phyloP scores from a whole-genome alignment of 768 basidiomycete genomes.

The Scleroderma citrinum region DNA sequence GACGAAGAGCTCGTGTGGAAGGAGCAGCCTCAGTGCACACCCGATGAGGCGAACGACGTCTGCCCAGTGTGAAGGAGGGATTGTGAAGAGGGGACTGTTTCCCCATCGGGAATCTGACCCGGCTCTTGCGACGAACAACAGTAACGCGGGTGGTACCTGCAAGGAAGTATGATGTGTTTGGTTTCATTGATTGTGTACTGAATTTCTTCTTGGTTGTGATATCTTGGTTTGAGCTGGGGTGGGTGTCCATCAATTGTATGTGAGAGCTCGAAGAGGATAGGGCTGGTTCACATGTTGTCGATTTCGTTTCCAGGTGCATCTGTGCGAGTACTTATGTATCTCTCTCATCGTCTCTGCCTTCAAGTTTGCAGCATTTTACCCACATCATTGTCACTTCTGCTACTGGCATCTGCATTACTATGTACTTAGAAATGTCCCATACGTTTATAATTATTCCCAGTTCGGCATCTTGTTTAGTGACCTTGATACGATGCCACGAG shows the following conservation, averaged over 20 bases:
- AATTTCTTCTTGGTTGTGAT: not conserved
- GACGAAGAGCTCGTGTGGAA: conserved; percentile 6
- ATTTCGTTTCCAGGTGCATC: not conserved
- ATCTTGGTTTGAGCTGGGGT: not conserved
- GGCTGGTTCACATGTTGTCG: too few species aligned
- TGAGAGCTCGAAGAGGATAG: too few species aligned
- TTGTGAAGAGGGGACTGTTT: conserved; percentile 22
- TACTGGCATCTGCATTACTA: too few species aligned
- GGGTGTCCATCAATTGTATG: too few species aligned
- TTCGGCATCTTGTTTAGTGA: too few species aligned
- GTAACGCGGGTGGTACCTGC: conserved; percentile 12
- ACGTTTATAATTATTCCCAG: too few species aligned
- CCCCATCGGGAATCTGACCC: conserved; percentile 28
- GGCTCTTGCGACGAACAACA: conserved; percentile 16
- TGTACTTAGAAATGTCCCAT: too few species aligned
- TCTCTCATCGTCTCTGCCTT: too few species aligned
- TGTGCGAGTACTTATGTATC: too few species aligned
- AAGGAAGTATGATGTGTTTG: conserved; percentile 16
- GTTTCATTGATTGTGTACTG: not conserved
- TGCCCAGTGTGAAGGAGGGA: conserved; percentile 21
- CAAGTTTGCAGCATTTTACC: too few species aligned
- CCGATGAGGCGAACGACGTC: conserved; percentile 26
- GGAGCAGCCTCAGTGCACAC: conserved; percentile 12
- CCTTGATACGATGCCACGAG: too few species aligned
- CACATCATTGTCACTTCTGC: too few species aligned